Evolutionary conservation across 352 stramenopile genomes (phyloP), one percentile per base, ranked within the genome.

Genomic region (Pythium sukuiense): DNA sequence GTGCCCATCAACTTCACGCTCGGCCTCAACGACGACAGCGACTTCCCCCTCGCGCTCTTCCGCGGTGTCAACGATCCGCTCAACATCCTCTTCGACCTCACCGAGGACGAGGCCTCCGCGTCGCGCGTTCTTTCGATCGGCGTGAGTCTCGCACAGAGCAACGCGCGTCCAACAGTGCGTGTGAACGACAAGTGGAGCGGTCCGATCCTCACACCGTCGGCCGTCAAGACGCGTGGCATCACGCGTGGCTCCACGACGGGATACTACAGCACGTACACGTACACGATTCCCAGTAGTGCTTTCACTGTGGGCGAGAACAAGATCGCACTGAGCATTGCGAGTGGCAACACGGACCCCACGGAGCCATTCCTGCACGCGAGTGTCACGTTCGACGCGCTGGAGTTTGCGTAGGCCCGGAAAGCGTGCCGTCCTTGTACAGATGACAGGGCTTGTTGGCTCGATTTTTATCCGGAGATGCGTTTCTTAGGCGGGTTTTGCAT

Each of bases 181-280:
- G 74, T 76, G 52, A 85, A 85, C 66, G 62, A 69, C 33, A 80
- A 83, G 55, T 87, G 71, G 63, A 76, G 8, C 14, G 70, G 64
- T 0, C 77, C 76, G 39, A 55, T 76, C 8, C 66, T 61, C 20
- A 70, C 55, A 0, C 76, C 75, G 0, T 67, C 59, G 2, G 77
- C 67, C 7, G 72, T 83, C 16, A 86, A 79, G 60, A 84, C 74
- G 0, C 78, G 78, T 7, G 78, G 78, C n/a, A 55, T 86, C 18
- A 86, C 78, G 18, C 73, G 76, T 4, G 78, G 78, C 30, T 65
- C 75, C 33, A 84, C 63, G n/a, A 12, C 65, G 27, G 78, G 76
- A 32, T 83, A 84, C 63, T 87, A 84, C 66, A 74, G 76, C 59
- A 33, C 76, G 24, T 83, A 87, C 61, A 65, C 81, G 56, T 84